phyloP scores from a whole-genome alignment of 768 basidiomycete genomes.

The Kwoniella bestiolae region DNA sequence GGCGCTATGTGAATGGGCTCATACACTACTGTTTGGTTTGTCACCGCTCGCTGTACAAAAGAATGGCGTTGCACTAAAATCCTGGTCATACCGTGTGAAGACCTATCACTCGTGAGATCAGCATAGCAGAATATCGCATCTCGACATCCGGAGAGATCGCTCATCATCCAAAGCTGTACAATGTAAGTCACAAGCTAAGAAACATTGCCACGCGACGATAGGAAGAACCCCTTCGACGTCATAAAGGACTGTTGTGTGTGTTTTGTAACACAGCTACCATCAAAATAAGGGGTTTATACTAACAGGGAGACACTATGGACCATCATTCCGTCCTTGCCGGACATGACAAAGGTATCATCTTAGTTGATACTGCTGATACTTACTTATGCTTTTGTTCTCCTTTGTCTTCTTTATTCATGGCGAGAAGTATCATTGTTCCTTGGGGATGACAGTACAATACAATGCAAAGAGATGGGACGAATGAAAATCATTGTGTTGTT shows the following conservation, averaged over 20 bases:
- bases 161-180: no score
- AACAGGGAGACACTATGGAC: not conserved
- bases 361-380: no score
- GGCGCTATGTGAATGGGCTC: not conserved
- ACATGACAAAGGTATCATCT: constrained; percentile 1
- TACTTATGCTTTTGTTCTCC: not conserved
- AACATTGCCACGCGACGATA: no score
- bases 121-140: no score
- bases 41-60: no score
- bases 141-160: no score
- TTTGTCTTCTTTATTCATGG: not conserved
- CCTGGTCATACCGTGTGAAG: no score
- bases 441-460: not conserved
- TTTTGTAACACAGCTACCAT: constrained; percentile 10
- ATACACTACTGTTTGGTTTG: not conserved
- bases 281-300: no score
- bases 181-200: no score
- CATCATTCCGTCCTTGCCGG: not conserved
- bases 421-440: not conserved
- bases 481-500: not conserved
- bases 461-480: not conserved
- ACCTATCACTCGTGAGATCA: no score
- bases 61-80: no score
- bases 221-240: not conserved
- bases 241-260: constrained; percentile 6